phyloP scores from a whole-genome alignment of 257 asterid species.

The Mitragyna speciosa region DNA sequence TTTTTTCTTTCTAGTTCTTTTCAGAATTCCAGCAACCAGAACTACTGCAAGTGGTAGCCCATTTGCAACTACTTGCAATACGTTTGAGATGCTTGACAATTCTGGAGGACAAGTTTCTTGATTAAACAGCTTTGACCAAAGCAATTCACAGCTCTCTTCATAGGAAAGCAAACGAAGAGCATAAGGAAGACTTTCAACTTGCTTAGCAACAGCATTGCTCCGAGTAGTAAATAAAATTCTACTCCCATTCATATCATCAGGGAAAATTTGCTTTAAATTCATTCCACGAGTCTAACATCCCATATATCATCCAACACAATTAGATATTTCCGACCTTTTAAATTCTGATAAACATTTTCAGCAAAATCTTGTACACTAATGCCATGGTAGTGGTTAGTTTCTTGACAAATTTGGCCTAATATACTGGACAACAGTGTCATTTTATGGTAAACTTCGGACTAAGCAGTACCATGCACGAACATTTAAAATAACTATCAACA shows the following conservation, averaged over 20 bases:
- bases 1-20: slow-evolving; percentile 7
- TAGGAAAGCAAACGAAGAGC: slow-evolving; percentile 4
- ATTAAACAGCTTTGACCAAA: slow-evolving; percentile 37
- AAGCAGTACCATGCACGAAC: neutral
- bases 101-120: slow-evolving; percentile 22
- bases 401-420: neutral
- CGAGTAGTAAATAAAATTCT: slow-evolving; percentile 1
- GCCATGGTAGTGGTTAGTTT: neutral
- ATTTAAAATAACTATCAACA: neutral
- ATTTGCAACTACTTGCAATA: slow-evolving; percentile 26
- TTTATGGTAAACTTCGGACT: neutral
- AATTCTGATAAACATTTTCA: neutral
- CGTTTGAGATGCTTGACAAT: slow-evolving; percentile 8
- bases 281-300: neutral
- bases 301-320: neutral
- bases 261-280: neutral
- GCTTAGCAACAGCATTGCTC: neutral
- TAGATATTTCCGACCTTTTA: neutral
- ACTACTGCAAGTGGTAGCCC: slow-evolving; percentile 47
- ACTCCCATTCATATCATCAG: neutral
- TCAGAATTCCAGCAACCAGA: slow-evolving; percentile 39
- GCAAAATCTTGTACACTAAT: neutral
- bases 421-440: neutral
- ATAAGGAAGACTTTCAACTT: neutral
- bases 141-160: slow-evolving; percentile 37